These are phyloP conservation scores for Lentinula boryana DNA, from an alignment of 768 basidiomycete species.

Conservation along the genomic window DNA sequence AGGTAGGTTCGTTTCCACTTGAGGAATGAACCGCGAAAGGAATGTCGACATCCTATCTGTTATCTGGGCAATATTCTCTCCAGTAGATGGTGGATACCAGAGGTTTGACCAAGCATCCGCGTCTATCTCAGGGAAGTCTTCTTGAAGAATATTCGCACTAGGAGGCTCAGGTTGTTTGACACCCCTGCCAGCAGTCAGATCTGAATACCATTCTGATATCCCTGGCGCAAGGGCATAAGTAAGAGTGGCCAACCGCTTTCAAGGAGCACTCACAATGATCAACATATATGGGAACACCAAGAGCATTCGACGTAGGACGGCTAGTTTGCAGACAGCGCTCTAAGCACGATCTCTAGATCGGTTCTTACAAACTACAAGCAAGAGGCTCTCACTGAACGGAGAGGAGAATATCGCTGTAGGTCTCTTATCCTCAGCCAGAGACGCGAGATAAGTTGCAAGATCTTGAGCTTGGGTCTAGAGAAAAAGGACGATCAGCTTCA, in stretches of 20 bases:
- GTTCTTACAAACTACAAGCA: neutral
- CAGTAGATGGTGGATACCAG: slow-evolving; percentile 66
- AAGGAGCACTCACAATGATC: slow-evolving; percentile 57
- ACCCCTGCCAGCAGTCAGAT: slow-evolving; percentile 56
- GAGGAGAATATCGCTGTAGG: slow-evolving; percentile 83
- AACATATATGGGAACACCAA: slow-evolving; percentile 65
- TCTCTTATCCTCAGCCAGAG: slow-evolving; percentile 56
- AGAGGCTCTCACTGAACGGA: slow-evolving; percentile 58
- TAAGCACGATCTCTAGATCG: slow-evolving; percentile 18
- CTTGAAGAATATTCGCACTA: slow-evolving; percentile 42
- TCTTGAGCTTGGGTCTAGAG: slow-evolving; percentile 56
- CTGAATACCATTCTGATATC: slow-evolving; percentile 76
- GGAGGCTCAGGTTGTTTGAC: slow-evolving; percentile 68
- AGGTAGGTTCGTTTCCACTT: slow-evolving; percentile 39
- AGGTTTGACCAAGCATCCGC: slow-evolving; percentile 50
- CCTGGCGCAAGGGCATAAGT: slow-evolving; percentile 28
- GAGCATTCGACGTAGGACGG: slow-evolving; percentile 51
- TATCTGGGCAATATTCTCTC: slow-evolving; percentile 58
- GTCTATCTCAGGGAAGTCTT: slow-evolving; percentile 59
- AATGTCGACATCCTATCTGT: slow-evolving; percentile 58
- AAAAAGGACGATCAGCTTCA: neutral
- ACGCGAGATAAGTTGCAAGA: slow-evolving; percentile 56
- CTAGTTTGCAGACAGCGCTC: slow-evolving; percentile 87
- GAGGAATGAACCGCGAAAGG: slow-evolving; percentile 42
- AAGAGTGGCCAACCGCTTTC: neutral